These are phyloP conservation scores for Rhizopus sp. DNA, from an alignment of 371 early-diverging fungal species.

Conservation along the genomic window DNA sequence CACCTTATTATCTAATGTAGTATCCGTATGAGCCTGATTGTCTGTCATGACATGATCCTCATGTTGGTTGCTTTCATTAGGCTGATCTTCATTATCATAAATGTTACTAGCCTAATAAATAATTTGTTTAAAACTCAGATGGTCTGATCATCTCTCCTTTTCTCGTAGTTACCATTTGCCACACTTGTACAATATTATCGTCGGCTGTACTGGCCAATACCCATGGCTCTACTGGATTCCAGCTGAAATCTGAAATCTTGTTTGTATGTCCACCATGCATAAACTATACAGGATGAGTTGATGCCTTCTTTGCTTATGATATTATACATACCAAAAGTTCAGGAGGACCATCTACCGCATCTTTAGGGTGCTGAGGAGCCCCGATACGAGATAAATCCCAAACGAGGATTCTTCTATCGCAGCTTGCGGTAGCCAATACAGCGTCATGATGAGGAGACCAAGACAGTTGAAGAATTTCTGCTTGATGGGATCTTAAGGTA, in stretches of 20 bases:
- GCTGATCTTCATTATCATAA: slow-evolving; percentile 10
- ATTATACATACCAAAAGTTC: slow-evolving; percentile 82
- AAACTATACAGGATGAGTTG: slow-evolving; percentile 59
- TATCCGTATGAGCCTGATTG: not conserved
- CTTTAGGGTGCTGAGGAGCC: slow-evolving; percentile 88
- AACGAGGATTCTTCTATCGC: slow-evolving; percentile 92
- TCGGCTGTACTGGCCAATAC: slow-evolving; percentile 95
- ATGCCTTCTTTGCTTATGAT: not conserved
- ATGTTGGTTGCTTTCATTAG: not conserved
- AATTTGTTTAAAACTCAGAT: not conserved
- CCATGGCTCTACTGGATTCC: slow-evolving; percentile 98
- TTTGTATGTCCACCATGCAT: slow-evolving; percentile 99
- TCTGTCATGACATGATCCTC: not conserved
- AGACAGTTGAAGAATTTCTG: slow-evolving; percentile 91
- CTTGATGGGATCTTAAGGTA: slow-evolving; percentile 85
- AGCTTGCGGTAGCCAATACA: slow-evolving; percentile 90
- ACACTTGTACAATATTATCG: slow-evolving; percentile 98
- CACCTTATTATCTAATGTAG: not conserved
- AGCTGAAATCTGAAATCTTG: slow-evolving; percentile 95
- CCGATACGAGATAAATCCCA: slow-evolving; percentile 97
- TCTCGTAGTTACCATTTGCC: slow-evolving; percentile 88
- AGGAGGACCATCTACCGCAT: slow-evolving; percentile 97
- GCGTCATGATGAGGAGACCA: slow-evolving; percentile 97
- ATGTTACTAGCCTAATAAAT: slow-evolving; percentile 19
- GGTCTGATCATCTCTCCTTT: not conserved